Conservation (phyloP, 2,329 filamentous ascomycete species). For the Stagonosporopsis vannaccii region DNA sequence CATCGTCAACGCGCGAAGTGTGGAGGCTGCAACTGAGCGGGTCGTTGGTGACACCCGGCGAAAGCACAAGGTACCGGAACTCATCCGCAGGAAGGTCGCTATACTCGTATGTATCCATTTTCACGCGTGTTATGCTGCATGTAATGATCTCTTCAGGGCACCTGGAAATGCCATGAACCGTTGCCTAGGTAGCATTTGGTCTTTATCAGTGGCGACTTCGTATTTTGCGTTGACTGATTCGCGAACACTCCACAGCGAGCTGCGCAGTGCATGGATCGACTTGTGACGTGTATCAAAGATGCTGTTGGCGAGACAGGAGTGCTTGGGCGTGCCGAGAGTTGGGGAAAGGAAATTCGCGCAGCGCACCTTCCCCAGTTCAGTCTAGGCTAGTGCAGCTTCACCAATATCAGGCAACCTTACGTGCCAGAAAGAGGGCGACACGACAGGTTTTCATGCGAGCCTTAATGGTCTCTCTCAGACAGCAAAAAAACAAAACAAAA, state of each 20-base stretch:
- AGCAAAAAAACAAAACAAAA: too few relatives aligned
- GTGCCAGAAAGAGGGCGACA: background rate
- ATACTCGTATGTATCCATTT: background rate
- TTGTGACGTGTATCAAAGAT: background rate
- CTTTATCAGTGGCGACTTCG: background rate
- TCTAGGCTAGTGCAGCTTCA: background rate
- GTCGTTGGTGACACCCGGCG: background rate
- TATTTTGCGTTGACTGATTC: background rate
- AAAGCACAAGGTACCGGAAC: slow-evolving; percentile 3
- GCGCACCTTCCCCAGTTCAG: background rate
- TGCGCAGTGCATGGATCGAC: background rate
- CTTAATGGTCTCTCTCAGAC: too few relatives aligned
- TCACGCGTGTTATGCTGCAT: too few relatives aligned
- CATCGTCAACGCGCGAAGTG: slow-evolving; percentile 2
- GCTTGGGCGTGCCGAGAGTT: background rate
- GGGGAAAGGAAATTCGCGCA: too few relatives aligned
- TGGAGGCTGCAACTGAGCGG: slow-evolving; percentile 15
- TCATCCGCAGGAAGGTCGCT: background rate
- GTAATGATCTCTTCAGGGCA: background rate
- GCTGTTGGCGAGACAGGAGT: background rate
- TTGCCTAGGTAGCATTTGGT: too few relatives aligned
- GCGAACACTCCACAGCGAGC: background rate
- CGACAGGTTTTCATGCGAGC: too few relatives aligned
- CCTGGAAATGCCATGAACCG: background rate
- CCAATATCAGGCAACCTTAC: background rate